Evolutionary conservation across 1,139 yeast species (phyloP), one percentile per base, ranked within the genome.

Genomic region (Blastobotrys persicus): DNA sequence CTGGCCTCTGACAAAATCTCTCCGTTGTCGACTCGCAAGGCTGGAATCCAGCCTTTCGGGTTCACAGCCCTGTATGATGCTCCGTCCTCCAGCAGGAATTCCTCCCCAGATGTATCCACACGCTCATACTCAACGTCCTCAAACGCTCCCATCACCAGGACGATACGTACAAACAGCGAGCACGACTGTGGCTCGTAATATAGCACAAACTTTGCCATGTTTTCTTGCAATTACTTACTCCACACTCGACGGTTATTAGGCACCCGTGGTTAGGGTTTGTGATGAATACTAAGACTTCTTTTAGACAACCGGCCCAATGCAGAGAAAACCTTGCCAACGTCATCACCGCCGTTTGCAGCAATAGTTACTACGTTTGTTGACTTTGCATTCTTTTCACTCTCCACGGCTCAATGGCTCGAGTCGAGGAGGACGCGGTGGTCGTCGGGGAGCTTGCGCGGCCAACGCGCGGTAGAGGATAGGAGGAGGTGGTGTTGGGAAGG

Each of bases 41-140:
- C 41, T 18, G 41, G 41, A 12, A 37, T 23, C 13, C 7, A 37
- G 4, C 41, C 41, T 4, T 23, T 37, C 5, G 41, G 41, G n/a
- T 37, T 37, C 28, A 19, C 41, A 11, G n/a, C 16, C 16, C 18
- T 17, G 41, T 17, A 16, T 5, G 13, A 4, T 6, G 18, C 19
- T 14, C 41, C 41, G 14, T 37, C 41, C 4, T 19, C 17, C n/a
- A 19, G n/a, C 7, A 37, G 28, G 9, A 23, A 23, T 9, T 23
- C 28, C 28, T 23, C 28, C 9, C 28, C 28, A 23, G 5, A 5
- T 6, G 28, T 23, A 9, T 23, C 5, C 28, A 23, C 28, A 5
- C 28, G 28, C 28, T 23, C 28, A 23, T 23, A 23, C 28, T 18
- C 41, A 4, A 37, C 41, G 41, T 37, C 41, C 26, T 17, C 28